Conservation (phyloP, 371 early-diverging fungal genomes). For the Thermomucor indicae-seudaticae region DNA sequence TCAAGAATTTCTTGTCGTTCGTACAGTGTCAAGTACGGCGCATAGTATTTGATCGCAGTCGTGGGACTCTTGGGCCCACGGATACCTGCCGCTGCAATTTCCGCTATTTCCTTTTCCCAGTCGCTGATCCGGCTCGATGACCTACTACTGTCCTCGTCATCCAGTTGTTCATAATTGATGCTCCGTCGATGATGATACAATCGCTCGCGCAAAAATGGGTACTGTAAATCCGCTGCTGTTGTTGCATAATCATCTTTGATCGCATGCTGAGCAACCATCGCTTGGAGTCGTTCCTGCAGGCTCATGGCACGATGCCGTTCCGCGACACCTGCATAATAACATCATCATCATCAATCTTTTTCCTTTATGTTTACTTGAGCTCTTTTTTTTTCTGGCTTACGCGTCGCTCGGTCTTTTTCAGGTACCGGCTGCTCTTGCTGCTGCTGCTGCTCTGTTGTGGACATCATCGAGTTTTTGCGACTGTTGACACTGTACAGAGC, state of each 20-base stretch:
- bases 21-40: constrained; percentile 55
- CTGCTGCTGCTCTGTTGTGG: constrained; percentile 1
- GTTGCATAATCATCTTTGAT: constrained; percentile 14
- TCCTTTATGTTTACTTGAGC: neutral
- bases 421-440: constrained; percentile 6
- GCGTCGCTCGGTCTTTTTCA: constrained; percentile 2
- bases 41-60: constrained; percentile 42
- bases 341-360: neutral
- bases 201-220: constrained; percentile 10
- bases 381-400: neutral
- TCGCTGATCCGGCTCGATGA: constrained; percentile 23
- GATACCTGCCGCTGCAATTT: constrained; percentile 12
- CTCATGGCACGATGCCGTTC: constrained; percentile 22
- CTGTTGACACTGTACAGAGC: constrained; percentile 2
- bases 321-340: no score
- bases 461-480: constrained; percentile 12
- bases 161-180: constrained; percentile 2
- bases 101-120: constrained; percentile 22
- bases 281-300: constrained; percentile 28
- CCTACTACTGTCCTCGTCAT: constrained; percentile 1
- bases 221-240: constrained; percentile 6
- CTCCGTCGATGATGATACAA: constrained; percentile 8
- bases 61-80: constrained; percentile 33
- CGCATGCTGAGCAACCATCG: constrained; percentile 26
- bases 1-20: constrained; percentile 77